Evolutionary conservation across 1,284 basidiomycete species (phyloP), one percentile per base, ranked within the genome.

Genomic region (Ganoderma resinaceum): DNA sequence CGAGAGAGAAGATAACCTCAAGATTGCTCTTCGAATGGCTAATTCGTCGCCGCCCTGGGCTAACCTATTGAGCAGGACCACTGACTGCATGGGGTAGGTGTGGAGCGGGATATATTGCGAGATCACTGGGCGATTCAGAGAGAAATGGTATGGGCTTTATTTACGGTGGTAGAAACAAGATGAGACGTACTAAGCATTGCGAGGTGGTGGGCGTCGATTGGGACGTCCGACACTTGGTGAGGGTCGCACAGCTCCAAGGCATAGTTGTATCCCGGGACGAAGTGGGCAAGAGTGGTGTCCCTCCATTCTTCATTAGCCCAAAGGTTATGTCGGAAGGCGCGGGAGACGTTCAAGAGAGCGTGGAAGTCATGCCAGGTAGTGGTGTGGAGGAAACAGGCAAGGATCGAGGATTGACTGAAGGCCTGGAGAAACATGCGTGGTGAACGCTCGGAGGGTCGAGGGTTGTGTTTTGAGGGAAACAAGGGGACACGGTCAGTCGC

Each of bases 101-200:
- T 92, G 90, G 40, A 92, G 82, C 0, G 87, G 85, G 9, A 89
- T 78, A 8, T 81, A 80, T 75, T 90, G 87, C 0, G 91, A 92
- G 63, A 88, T 81, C 70, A 90, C 91, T 93, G 74, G 62, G 61
- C n/a, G 16, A 33, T 12, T 5, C 35, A n/a, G n/a, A n/a, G 35
- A 37, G 37, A 37, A 20, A 31, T 20, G 26, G n/a, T 58, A 63
- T 42, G 57, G 67, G 63, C 72, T 43, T 29, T 29, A 53, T 33
- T n/a, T 61, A 33, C 12, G 52, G 68, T 53, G 71, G 58, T n/a
- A 72, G 18, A 60, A 61, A 71, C 57, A 63, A 63, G 59, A 61
- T 4, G 60, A 40, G 64, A 84, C 90, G 76, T 79, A 93, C 92
- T 76, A 67, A 93, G 84, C 26, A 89, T 78, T 71, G 88, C 83